phyloP scores from a whole-genome alignment of 495 filamentous ascomycete genomes.

The Bathelium albidoporum region DNA sequence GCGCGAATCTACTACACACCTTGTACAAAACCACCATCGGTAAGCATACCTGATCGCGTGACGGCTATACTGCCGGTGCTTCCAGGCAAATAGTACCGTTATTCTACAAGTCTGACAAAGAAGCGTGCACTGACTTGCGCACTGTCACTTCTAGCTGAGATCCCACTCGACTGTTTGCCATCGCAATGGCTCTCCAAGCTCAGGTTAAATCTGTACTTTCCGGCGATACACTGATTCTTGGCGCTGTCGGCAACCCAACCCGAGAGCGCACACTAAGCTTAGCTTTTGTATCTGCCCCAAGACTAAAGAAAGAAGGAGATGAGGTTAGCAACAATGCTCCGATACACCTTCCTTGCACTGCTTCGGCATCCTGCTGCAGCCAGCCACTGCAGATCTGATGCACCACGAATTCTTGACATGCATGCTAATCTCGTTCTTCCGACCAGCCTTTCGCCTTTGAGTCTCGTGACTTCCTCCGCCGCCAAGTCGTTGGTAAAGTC shows the following conservation, averaged over 20 bases:
- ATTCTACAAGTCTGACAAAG: not conserved
- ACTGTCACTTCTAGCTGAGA: not conserved
- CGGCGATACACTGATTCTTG: slow-evolving; percentile 80
- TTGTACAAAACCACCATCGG: not conserved
- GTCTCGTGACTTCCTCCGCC: slow-evolving; percentile 83
- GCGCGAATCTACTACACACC: not conserved
- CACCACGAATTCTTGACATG: not conserved
- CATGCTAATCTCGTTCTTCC: not conserved
- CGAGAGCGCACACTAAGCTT: slow-evolving; percentile 77
- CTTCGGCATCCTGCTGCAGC: not conserved
- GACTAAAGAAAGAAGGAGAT: slow-evolving; percentile 78
- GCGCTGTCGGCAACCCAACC: slow-evolving; percentile 60
- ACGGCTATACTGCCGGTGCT: not conserved
- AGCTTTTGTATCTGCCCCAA: slow-evolving; percentile 81
- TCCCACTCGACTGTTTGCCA: slow-evolving; percentile 14
- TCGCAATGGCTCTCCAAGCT: slow-evolving; percentile 35
- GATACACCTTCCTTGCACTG: not conserved
- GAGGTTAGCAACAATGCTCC: slow-evolving; percentile 44
- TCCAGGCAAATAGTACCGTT: not conserved
- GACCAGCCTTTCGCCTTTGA: slow-evolving; percentile 65
- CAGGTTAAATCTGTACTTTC: slow-evolving; percentile 90
- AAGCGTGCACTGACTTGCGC: not conserved
- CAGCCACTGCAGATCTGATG: not conserved
- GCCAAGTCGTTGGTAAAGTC: slow-evolving; percentile 71
- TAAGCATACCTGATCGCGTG: slow-evolving; percentile 1